Evolutionary conservation across 768 basidiomycete species (phyloP).

Genomic region (Leucocoprinus leucothites): DNA sequence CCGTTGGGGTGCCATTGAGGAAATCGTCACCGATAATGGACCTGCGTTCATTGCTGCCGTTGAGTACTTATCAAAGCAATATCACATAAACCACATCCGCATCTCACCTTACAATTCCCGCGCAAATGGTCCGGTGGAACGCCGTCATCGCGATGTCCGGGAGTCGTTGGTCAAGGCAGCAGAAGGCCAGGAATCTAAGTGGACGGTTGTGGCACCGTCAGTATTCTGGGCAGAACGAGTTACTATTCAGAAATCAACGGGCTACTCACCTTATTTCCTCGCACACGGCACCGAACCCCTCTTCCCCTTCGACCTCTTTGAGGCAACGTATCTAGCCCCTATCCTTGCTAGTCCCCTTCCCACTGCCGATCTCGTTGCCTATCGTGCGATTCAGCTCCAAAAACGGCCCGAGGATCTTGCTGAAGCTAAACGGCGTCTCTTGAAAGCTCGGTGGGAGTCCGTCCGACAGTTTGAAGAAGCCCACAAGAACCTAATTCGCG

Average conservation of each 20-base stretch:
- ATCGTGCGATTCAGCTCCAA: constrained; percentile 21
- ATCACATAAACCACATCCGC: no score
- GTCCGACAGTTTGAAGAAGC: no score
- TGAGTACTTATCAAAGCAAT: no score
- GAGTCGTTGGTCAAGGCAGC: constrained; percentile 29
- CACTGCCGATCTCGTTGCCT: constrained; percentile 20
- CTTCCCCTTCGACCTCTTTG: constrained; percentile 25
- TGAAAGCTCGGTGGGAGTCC: no score
- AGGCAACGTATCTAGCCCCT: constrained; percentile 17
- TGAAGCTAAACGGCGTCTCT: constrained; percentile 13
- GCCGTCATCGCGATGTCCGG: constrained; percentile 23
- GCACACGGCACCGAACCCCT: constrained; percentile 31
- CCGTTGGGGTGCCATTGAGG: no score
- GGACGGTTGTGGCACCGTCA: constrained; percentile 22
- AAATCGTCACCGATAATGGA: no score
- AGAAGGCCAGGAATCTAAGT: no score
- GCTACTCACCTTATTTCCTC: constrained; percentile 32
- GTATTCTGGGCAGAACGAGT: constrained; percentile 31
- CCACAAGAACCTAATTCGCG: no score
- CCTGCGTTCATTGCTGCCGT: no score
- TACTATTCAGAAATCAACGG: constrained; percentile 24
- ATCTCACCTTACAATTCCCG: no score
- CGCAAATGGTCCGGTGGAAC: constrained; percentile 34
- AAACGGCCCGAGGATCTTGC: constrained; percentile 21
- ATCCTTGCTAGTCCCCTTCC: constrained; percentile 2